Base-by-base conservation (phyloP, 2,329 filamentous ascomycete species). In the Diaporthe humulicola region DNA sequence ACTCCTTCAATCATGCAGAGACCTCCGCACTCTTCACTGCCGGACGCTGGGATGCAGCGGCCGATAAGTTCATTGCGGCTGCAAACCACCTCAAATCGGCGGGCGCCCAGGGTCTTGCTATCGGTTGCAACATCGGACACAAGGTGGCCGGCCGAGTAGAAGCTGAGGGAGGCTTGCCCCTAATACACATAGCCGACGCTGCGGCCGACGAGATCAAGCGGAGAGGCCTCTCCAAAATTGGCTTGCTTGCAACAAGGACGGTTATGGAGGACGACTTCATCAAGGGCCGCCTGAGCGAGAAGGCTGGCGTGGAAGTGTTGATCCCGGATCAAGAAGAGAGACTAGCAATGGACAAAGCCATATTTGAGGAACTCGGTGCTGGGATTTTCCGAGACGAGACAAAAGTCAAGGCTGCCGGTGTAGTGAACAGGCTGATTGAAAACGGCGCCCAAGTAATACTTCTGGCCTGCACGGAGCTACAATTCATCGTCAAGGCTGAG, bases 41-140 rank as follows among this genome's bases (percentile, higher is more conserved):
- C 77, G 81, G 88, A 45, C 77, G 81, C 12, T 83, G 83, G 56
- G 84, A 88, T 78, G 78, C 79, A 2, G 87, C 89, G 72, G 79
- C 85, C 10, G 82, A 85, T 56, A 76, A 74, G 9, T 83, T 87
- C 73, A 81, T 86, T 58, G 77, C 80, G 60, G 82, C 84, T 1
- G 81, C 76, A 25, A 61, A 50, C 8, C 52, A 75, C 42, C 64
- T 78, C 50, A 70, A 75, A 40, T 9, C 30, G n/a, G 73, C 71
- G 9, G 78, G 78, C 17, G 78, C 77, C 7, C 58, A 77, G 28
- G 70, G 76, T 15, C 12, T 78, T 12, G 78, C 74, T 38, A 76
- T 78, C 52, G 77, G 77, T 8, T 77, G 76, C 70, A 77, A 79
- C 66, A 73, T 73, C 30, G 73, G 75, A 33, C 77, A 78, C 76